Base-by-base conservation (phyloP, 352 stramenopile species). In the Globisporangium spinosum region DNA sequence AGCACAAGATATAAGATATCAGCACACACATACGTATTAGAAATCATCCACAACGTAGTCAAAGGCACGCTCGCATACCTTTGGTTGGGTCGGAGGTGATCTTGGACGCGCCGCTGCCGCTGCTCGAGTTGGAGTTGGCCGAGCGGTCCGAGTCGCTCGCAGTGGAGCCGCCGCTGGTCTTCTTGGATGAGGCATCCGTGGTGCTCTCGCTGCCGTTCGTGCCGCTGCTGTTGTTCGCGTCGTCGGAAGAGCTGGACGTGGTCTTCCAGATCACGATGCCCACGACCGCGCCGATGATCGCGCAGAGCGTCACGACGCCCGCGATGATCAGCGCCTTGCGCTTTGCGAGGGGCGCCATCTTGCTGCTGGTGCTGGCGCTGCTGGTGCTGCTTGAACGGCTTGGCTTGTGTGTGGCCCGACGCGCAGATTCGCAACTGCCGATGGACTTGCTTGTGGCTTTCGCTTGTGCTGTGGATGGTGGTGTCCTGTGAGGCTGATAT, bases 31-130 rank as follows among this genome's bases (percentile, higher is more conserved):
- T 1, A 47, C 4, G 32, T 20, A 20, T 12, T 43, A 34, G 1
- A 15, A 20, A 32, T 34, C 2, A 34, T n/a, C 13, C 27, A 45
- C 5, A 15, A 22, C 40, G 7, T 49, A 49, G 8, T 40, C 23
- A 38, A 35, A 23, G 7, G 17, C 27, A 17, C 32, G 13, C 12
- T 45, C 25, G 8, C 29, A 25, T 32, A 76, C 71, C 75, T 64
- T 77, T 77, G 3, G 79, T 87, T 25, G 81, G 81, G 75, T 89
- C 79, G 3, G 81, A 89, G 2, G 78, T 87, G 64, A 79, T 65
- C 13, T 38, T 64, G 12, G 70, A 76, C 8, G 20, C 60, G 54
- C 67, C 75, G 51, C 53, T 65, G 25, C 66, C 69, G 56, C 60
- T 65, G 45, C 32, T 68, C 56, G 65, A 53, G 27, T 57, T 62